phyloP scores from a whole-genome alignment of 805 yeast genomes.

The Schwanniomyces vanrijiae region DNA sequence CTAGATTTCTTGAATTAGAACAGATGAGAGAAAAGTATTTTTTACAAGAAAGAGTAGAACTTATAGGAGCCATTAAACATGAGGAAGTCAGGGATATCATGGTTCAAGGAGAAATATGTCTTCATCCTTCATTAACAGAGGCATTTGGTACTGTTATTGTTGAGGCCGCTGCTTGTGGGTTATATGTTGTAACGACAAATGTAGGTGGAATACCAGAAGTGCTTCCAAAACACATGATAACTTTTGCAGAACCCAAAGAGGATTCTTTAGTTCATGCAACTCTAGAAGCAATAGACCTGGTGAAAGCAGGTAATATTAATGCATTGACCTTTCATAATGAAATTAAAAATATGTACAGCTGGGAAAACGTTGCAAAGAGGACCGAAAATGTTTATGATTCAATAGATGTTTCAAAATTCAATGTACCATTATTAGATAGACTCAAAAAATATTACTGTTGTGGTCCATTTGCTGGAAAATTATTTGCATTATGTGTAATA shows the following conservation, averaged over 20 bases:
- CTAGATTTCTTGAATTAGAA: constrained; percentile 87
- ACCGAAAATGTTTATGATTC: constrained; percentile 80
- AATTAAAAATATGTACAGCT: constrained; percentile 80
- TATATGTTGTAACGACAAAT: constrained; percentile 87
- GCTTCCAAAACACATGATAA: constrained; percentile 88
- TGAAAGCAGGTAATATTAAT: constrained; percentile 60
- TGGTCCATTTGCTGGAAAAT: constrained; percentile 83
- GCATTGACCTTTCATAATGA: constrained; percentile 77
- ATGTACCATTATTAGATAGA: constrained; percentile 57
- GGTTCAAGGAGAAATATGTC: constrained; percentile 89
- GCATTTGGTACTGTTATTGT: constrained; percentile 97
- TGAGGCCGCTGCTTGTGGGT: constrained; percentile 96
- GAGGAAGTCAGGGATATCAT: constrained; percentile 91
- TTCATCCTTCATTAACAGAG: constrained; percentile 93
- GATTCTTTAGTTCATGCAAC: constrained; percentile 76
- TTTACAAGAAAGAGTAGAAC: constrained; percentile 81
- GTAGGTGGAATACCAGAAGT: constrained; percentile 99
- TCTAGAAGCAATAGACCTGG: constrained; percentile 61
- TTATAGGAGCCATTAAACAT: constrained; percentile 86
- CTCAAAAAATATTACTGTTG: constrained; percentile 65
- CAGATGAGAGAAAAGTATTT: constrained; percentile 90
- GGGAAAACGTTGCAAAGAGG: constrained; percentile 85
- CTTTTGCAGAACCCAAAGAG: constrained; percentile 86
- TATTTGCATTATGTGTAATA: constrained; percentile 76
- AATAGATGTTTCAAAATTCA: constrained; percentile 36